Conservation (phyloP, 2,329 filamentous ascomycete species). For the Pezicula rhizophila region DNA sequence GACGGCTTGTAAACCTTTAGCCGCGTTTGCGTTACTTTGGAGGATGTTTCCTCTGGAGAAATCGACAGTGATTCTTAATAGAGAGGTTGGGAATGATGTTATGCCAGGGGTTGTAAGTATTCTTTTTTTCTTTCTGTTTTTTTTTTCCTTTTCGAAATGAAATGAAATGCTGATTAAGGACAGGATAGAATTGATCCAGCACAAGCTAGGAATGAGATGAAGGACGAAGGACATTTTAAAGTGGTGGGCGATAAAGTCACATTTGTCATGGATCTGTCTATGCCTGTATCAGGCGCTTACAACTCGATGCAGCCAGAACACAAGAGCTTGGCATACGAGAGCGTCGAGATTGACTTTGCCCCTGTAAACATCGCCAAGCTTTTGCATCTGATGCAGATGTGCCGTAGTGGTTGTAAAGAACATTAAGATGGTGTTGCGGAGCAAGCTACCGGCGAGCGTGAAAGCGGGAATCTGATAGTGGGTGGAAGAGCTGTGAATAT, state of each 20-base stretch:
- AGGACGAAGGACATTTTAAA: neutral
- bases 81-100: too few species aligned
- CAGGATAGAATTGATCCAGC: too few species aligned
- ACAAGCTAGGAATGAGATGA: neutral
- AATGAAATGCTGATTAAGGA: too few species aligned
- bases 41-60: neutral
- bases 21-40: neutral
- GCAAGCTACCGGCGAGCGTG: too few species aligned
- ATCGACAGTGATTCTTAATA: too few species aligned
- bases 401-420: neutral
- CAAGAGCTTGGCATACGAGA: neutral
- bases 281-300: neutral
- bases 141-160: too few species aligned
- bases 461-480: too few species aligned
- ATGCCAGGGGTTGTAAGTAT: too few species aligned
- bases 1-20: neutral
- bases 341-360: neutral
- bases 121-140: too few species aligned
- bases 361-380: neutral
- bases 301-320: neutral
- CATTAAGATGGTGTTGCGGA: too few species aligned
- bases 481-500: too few species aligned
- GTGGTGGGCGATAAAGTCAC: neutral
- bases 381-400: neutral
- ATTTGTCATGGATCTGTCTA: neutral